phyloP scores from a whole-genome alignment of 2,329 filamentous ascomycete genomes.

The Amylocarpus encephaloides region DNA sequence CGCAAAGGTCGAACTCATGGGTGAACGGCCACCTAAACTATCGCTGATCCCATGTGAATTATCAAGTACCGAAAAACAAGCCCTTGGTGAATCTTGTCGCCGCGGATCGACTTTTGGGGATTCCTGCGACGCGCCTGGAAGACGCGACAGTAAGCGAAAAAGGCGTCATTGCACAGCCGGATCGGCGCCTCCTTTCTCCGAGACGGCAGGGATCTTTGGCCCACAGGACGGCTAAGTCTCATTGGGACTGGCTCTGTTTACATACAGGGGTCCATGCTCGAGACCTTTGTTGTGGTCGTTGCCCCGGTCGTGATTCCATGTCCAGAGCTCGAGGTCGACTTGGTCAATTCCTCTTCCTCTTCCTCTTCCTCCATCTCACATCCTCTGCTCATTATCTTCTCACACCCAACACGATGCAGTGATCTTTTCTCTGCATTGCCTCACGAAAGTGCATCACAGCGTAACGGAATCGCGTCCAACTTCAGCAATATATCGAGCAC shows the following conservation, averaged over 20 bases:
- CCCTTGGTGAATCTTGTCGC: neutral
- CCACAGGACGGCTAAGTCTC: neutral
- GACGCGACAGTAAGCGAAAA: constrained; percentile 1
- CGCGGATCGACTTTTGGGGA: neutral
- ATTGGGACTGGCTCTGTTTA: constrained; percentile 1
- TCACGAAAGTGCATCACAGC: constrained; percentile 9
- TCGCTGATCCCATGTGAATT: too few species aligned
- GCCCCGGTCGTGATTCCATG: neutral
- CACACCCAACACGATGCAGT: neutral
- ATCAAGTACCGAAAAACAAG: neutral
- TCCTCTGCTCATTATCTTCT: neutral
- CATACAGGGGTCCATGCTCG: neutral
- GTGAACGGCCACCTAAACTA: too few species aligned
- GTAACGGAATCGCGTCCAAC: constrained; percentile 4
- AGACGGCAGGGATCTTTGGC: neutral
- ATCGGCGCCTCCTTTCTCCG: neutral
- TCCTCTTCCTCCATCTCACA: constrained; percentile 2
- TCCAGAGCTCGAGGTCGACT: neutral
- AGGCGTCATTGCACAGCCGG: neutral
- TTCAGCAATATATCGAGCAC: constrained; percentile 7
- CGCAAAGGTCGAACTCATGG: neutral
- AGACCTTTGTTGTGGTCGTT: neutral
- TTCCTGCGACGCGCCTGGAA: constrained; percentile 1
- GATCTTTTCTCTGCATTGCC: constrained; percentile 11
- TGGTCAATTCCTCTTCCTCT: constrained; percentile 1